Evolutionary conservation across 768 basidiomycete species (phyloP).

Genomic region (Lactarius hatsudake): DNA sequence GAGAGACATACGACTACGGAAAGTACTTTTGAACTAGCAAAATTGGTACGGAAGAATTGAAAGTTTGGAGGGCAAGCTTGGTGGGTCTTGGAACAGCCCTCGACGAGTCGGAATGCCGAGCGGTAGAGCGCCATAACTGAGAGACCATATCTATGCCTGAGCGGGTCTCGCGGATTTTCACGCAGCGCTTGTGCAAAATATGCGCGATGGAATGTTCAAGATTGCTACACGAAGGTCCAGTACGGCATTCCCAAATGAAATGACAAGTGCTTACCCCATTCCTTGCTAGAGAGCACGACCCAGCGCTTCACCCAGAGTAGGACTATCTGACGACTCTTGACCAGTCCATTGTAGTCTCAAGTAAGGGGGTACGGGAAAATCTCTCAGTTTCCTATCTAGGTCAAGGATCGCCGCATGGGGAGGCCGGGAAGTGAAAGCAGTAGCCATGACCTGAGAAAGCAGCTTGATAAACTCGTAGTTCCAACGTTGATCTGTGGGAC

Average conservation of each 20-base stretch:
- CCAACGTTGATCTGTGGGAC: slow-evolving; percentile 48
- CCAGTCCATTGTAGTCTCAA: slow-evolving; percentile 39
- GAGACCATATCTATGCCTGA: slow-evolving; percentile 60
- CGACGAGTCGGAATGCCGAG: slow-evolving; percentile 64
- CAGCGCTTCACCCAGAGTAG: slow-evolving; percentile 23
- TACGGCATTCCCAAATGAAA: slow-evolving; percentile 21
- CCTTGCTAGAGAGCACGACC: slow-evolving; percentile 31
- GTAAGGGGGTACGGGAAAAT: slow-evolving; percentile 50
- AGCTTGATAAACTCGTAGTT: slow-evolving; percentile 48
- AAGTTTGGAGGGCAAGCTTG: slow-evolving; percentile 36
- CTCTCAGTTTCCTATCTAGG: slow-evolving; percentile 58
- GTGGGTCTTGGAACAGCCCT: slow-evolving; percentile 46
- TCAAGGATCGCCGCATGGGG: slow-evolving; percentile 52
- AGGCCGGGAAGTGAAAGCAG: slow-evolving; percentile 38
- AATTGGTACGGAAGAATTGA: slow-evolving; percentile 44
- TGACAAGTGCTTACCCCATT: slow-evolving; percentile 30
- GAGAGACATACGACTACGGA: slow-evolving; percentile 56
- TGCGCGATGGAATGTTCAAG: slow-evolving; percentile 63
- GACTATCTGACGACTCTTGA: slow-evolving; percentile 6
- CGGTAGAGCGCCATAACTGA: slow-evolving; percentile 73
- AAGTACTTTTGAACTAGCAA: slow-evolving; percentile 65
- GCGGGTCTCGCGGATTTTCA: slow-evolving; percentile 53
- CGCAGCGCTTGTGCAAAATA: slow-evolving; percentile 68
- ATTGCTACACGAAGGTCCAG: slow-evolving; percentile 41
- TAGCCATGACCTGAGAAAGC: slow-evolving; percentile 42